Evolutionary conservation across 1,284 basidiomycete species (phyloP), one percentile per base, ranked within the genome.

Genomic region (Cerrena zonata): DNA sequence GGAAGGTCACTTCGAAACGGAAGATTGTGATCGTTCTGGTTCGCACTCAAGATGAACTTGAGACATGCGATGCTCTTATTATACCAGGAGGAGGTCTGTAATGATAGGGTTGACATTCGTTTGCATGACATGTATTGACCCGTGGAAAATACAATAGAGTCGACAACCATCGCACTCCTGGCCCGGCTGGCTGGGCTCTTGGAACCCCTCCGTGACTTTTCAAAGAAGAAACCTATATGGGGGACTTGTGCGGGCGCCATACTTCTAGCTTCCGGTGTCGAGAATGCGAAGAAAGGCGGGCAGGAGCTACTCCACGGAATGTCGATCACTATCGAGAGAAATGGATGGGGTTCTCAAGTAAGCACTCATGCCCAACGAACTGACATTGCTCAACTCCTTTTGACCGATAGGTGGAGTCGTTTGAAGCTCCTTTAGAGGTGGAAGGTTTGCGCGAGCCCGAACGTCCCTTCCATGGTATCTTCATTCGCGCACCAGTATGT

Each of bases 241-340:
- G 95, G 95, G 2, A 98, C 94, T 0, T 99, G 95, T 67, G 95
- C 95, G 0, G 95, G 95, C 18, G 94, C 95, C 58, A 98, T 99
- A 57, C 75, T 98, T 45, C 80, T 98, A 40, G 80, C 91, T 2
- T 75, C 84, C 56, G 69, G 74, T 5, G 78, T 91, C 13, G 82
- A 85, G 55, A 87, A 89, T 45, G 80, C 84, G 11, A 95, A 94
- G 73, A 87, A 84, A 61, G 91, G 89, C 37, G 91, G 91, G 2
- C 92, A 94, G 68, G 89, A 94, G 58, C 74, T 94, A 12, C 74
- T 97, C 18, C 86, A 86, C 24, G 94, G 89, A 15, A 80, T 97
- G 53, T 84, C 86, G 15, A 76, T 95, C 53, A 80, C 80, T 11
- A 86, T 95, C 5, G 87, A 82, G 47, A 77, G 95, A 54, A 99